phyloP scores from a whole-genome alignment of 805 yeast genomes.

The Pichia occidentalis region DNA sequence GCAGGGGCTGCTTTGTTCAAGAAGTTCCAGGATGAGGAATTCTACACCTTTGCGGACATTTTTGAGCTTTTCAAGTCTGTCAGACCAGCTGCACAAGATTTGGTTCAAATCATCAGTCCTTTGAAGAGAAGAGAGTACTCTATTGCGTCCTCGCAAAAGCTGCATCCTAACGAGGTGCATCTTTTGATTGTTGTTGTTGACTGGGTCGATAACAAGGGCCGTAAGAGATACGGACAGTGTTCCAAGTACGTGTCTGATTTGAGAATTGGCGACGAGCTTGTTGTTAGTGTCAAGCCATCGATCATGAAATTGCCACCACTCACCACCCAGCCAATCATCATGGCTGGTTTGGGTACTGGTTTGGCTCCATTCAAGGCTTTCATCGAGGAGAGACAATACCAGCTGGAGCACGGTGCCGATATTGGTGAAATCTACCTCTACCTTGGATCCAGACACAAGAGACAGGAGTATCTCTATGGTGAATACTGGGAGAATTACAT shows the following conservation, averaged over 20 bases:
- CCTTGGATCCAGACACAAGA: conserved; percentile 91
- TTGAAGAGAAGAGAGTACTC: conserved; percentile 96
- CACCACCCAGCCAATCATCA: conserved; percentile 82
- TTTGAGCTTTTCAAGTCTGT: conserved; percentile 75
- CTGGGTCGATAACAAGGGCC: conserved; percentile 83
- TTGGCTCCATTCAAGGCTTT: conserved; percentile 98
- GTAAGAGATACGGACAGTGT: conserved; percentile 88
- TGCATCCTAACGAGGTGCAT: conserved; percentile 88
- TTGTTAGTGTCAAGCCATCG: conserved; percentile 92
- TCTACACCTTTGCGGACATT: conserved; percentile 73
- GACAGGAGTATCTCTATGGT: conserved; percentile 93
- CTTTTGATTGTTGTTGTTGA: conserved; percentile 91
- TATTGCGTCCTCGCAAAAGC: conserved; percentile 90
- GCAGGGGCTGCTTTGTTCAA: conserved; percentile 84
- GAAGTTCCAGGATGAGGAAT: conserved; percentile 77
- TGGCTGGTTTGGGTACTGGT: conserved; percentile 98
- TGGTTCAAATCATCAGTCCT: conserved; percentile 71
- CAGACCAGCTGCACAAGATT: conserved; percentile 64
- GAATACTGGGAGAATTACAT: conserved; percentile 96
- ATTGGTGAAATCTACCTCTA: conserved; percentile 85
- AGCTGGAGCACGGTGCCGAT: conserved; percentile 77
- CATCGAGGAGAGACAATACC: conserved; percentile 92
- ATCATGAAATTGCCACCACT: conserved; percentile 93
- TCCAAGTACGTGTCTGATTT: conserved; percentile 84
- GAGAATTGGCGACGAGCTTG: conserved; percentile 73